Evolutionary conservation across 441 rosid species (phyloP), one percentile per base, ranked within the genome.

Genomic region (Erodium chrysanthum): DNA sequence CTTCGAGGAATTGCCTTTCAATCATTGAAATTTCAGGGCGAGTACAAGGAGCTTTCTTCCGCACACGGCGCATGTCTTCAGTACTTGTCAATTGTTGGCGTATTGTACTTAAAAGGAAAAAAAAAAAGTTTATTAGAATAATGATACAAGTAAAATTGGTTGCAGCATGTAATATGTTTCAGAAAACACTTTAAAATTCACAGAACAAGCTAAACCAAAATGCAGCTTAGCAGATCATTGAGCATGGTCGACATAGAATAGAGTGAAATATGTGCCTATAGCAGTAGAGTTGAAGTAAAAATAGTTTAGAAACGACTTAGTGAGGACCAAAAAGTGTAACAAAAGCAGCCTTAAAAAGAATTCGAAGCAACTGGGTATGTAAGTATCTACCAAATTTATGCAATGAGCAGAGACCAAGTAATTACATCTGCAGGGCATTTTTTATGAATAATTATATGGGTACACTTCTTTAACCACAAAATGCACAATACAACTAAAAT

Each of bases 11-110:
- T 73, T 84, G 96, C 69, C 96, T 85, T 77, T 82, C 88, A 74
- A 95, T 85, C 85, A 83, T 85, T 74, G 84, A 71, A 79, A 92
- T 90, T 81, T 95, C 99, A 65, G 89, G 72, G 69, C 80, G 74
- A 69, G 97, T 95, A 80, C 99, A 95, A 66, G 99, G 99, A n/a
- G 99, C 98, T 76, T 95, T 95, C 81, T 90, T 95, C 17, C 99
- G 88, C 69, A 84, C 74, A 50, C 99, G 97, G 22, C 97, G 98
- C 78, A 92, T 84, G 75, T 86, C 95, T 78, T 90, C 97, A 60
- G 98, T 90, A 79, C 78, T 85, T 60, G 83, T 86, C 82, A 95
- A 74, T 59, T 95, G 99, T 73, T 84, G 86, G 42, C 97, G 96
- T 79, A 95, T 92, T 21, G 83, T 76, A 79, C 99, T 95, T 74